phyloP scores from a whole-genome alignment of 139 green algal species.

The Auxenochlorella pyrenoidosa region DNA sequence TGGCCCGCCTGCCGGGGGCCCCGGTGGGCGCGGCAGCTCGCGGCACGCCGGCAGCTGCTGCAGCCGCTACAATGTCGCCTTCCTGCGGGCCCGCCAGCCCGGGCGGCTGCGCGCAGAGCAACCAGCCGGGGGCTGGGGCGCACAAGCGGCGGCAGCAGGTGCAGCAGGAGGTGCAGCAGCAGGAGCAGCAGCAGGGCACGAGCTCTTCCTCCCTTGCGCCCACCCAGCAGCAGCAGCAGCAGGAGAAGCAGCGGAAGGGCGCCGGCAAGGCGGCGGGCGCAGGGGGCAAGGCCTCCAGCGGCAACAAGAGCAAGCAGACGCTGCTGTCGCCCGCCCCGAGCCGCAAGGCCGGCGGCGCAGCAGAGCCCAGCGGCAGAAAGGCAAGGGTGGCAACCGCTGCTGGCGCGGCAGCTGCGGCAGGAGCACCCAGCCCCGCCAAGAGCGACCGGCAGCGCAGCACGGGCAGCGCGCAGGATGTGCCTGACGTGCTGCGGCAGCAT shows the following conservation, averaged over 20 bases:
- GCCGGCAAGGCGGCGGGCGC: not conserved
- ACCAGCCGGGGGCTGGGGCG: not conserved
- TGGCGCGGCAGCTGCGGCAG: not conserved
- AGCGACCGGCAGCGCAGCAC: not conserved
- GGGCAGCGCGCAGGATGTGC: not conserved
- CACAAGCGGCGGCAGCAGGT: not conserved
- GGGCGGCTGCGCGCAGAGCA: not conserved
- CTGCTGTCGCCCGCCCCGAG: not conserved
- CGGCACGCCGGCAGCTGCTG: not conserved
- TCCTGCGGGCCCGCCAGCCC: not conserved
- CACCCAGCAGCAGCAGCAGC: not conserved
- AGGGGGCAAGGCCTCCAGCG: not conserved
- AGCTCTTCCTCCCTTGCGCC: not conserved
- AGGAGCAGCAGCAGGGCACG: not conserved
- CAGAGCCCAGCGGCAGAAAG: constrained; percentile 2
- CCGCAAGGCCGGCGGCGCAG: not conserved
- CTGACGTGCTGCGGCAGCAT: constrained; percentile 6
- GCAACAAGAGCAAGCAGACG: not conserved
- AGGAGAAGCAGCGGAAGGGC: not conserved
- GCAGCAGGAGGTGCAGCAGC: not conserved
- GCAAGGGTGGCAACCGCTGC: not conserved
- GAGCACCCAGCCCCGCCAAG: not conserved
- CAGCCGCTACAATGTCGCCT: not conserved
- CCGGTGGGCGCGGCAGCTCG: not conserved
- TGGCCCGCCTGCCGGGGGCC: not conserved